Evolutionary conservation across 441 rosid species (phyloP).

Genomic region (Mallotus repandus): DNA sequence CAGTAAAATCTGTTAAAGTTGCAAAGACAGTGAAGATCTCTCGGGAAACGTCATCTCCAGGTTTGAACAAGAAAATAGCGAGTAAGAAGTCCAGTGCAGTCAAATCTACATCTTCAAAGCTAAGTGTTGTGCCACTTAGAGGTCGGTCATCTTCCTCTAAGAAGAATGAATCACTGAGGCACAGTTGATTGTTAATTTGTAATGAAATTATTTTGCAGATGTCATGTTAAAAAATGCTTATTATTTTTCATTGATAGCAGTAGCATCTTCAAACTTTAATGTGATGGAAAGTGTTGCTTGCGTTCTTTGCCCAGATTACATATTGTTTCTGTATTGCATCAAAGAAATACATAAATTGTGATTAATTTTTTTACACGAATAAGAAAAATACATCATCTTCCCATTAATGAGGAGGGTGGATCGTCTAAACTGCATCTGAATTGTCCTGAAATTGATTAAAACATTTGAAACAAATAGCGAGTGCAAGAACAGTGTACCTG

Average conservation of each 20-base stretch:
- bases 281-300: not conserved
- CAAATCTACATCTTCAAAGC: constrained; percentile 39
- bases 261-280: not conserved
- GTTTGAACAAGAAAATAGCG: not conserved
- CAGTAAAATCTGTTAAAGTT: constrained; percentile 38
- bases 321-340: not conserved
- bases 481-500: not conserved
- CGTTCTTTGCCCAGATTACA: not conserved
- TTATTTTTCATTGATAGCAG: not conserved
- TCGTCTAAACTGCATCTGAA: not conserved
- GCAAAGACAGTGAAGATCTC: constrained; percentile 30
- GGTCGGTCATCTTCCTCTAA: constrained; percentile 49
- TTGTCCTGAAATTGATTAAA: not conserved
- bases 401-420: not conserved
- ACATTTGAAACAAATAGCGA: not conserved
- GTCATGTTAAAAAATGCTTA: not conserved
- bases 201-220: not conserved
- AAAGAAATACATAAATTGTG: not conserved
- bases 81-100: constrained; percentile 10
- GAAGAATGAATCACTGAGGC: constrained; percentile 35
- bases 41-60: constrained; percentile 6
- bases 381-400: not conserved
- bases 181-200: constrained; percentile 20
- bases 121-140: constrained; percentile 65
- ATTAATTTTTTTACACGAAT: too few species aligned